A percentile compares a stretch with the other conserved stretches of the same genome.
These are phyloP conservation scores for Zostera marina DNA, from an alignment of 116 monocot genomes.

Conservation along the genomic window DNA sequence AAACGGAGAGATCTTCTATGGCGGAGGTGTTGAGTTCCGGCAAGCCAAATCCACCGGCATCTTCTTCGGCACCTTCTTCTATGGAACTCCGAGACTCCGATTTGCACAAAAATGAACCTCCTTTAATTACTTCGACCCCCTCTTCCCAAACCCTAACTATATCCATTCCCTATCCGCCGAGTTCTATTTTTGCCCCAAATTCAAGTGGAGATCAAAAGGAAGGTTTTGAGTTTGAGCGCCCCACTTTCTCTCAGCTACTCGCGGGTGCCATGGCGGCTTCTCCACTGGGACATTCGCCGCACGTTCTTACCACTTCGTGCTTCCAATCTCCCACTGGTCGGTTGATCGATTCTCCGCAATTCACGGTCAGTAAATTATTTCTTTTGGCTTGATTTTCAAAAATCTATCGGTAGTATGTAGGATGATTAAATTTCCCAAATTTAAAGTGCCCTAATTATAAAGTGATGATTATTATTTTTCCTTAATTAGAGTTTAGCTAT, in stretches of 20 bases:
- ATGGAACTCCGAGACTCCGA: background rate
- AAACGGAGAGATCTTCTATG: background rate
- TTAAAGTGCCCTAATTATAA: too few relatives aligned
- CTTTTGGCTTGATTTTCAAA: background rate
- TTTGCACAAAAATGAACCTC: background rate
- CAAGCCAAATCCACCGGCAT: background rate
- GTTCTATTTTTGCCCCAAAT: background rate
- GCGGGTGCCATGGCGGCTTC: background rate
- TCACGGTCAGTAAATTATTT: background rate
- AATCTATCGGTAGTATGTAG: background rate
- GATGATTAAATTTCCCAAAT: too few relatives aligned
- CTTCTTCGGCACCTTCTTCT: background rate
- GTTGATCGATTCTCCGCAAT: constrained; percentile 1
- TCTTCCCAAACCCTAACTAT: constrained; percentile 1
- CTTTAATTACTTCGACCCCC: background rate
- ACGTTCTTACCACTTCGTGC: background rate
- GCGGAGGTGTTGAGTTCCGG: background rate
- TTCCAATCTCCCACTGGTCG: background rate
- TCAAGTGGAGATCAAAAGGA: background rate
- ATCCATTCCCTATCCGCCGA: constrained; percentile 1
- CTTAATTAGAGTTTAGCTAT: too few relatives aligned
- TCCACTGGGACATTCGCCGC: background rate
- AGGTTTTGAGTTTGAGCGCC: background rate
- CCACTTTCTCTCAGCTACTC: constrained; percentile 1
- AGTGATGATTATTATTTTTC: too few relatives aligned